Evolutionary conservation across 352 stramenopile genomes (phyloP).

Genomic region (Phytophthora syringae): DNA sequence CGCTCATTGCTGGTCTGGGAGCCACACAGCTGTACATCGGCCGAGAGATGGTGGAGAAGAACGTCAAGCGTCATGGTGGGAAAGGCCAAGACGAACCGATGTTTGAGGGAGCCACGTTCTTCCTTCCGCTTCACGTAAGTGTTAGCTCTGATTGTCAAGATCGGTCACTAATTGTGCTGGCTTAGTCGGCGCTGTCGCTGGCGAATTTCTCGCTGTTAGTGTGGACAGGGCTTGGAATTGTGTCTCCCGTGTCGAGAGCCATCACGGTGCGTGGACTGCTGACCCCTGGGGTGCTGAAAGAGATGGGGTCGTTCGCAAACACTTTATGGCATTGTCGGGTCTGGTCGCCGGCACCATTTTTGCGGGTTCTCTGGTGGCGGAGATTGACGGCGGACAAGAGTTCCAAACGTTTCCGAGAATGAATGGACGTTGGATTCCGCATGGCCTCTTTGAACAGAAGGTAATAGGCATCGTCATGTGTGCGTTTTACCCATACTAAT

Average conservation of each 20-base stretch:
- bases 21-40: constrained; percentile 61
- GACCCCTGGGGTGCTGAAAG: constrained; percentile 47
- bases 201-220: constrained; percentile 68
- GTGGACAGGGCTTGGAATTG: constrained; percentile 66
- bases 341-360: constrained; percentile 48
- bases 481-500: background rate
- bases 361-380: constrained; percentile 82
- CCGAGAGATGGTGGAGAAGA: constrained; percentile 52
- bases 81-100: constrained; percentile 24
- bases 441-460: constrained; percentile 63
- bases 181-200: constrained; percentile 62
- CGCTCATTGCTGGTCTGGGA: constrained; percentile 45
- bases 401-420: constrained; percentile 98
- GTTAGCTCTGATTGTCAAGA: background rate
- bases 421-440: constrained; percentile 90
- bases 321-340: constrained; percentile 50
- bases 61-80: constrained; percentile 32
- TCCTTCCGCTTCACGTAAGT: constrained; percentile 57
- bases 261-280: constrained; percentile 63
- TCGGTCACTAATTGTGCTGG: background rate
- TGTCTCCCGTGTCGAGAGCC: constrained; percentile 57
- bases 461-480: constrained; percentile 26
- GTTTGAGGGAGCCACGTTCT: constrained; percentile 48
- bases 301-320: constrained; percentile 61
- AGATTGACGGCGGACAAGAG: constrained; percentile 96